Conservation (phyloP, 2,329 filamentous ascomycete species). For the Penicillium sp. region DNA sequence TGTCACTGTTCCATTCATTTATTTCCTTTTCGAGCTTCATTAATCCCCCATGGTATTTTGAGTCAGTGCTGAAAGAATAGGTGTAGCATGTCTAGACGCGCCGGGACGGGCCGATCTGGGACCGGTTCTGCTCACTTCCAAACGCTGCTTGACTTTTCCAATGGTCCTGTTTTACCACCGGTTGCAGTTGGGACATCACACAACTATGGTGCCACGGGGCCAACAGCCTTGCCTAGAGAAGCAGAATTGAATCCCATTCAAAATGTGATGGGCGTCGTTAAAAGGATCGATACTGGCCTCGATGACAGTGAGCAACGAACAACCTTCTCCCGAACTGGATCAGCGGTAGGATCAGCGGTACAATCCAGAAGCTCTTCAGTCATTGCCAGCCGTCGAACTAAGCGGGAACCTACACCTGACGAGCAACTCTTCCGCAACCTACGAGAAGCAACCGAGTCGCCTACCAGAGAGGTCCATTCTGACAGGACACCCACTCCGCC, state of each 20-base stretch:
- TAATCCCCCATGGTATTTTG: not conserved
- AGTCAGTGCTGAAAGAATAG: not conserved
- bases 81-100: slow-evolving; percentile 5
- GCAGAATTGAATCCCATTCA: slow-evolving; percentile 35
- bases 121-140: slow-evolving; percentile 4
- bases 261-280: slow-evolving; percentile 37
- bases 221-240: slow-evolving; percentile 40
- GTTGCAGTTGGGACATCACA: slow-evolving; percentile 46
- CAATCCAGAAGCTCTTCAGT: not conserved
- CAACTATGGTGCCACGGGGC: slow-evolving; percentile 44
- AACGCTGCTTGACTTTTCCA: slow-evolving; percentile 23
- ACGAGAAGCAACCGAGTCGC: slow-evolving; percentile 30
- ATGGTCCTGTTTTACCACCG: slow-evolving; percentile 36
- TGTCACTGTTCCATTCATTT: not conserved
- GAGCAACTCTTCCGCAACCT: slow-evolving; percentile 35
- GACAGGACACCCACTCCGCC: slow-evolving; percentile 42
- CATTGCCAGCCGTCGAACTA: slow-evolving; percentile 20
- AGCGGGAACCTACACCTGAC: slow-evolving; percentile 41
- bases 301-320: slow-evolving; percentile 17
- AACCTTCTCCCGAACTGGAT: not conserved
- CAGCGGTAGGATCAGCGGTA: not conserved
- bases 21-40: not conserved
- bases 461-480: slow-evolving; percentile 23
- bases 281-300: slow-evolving; percentile 37
- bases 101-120: not conserved